Evolutionary conservation across 768 basidiomycete genomes (phyloP).

Genomic region (Fomitopsis pulvina): DNA sequence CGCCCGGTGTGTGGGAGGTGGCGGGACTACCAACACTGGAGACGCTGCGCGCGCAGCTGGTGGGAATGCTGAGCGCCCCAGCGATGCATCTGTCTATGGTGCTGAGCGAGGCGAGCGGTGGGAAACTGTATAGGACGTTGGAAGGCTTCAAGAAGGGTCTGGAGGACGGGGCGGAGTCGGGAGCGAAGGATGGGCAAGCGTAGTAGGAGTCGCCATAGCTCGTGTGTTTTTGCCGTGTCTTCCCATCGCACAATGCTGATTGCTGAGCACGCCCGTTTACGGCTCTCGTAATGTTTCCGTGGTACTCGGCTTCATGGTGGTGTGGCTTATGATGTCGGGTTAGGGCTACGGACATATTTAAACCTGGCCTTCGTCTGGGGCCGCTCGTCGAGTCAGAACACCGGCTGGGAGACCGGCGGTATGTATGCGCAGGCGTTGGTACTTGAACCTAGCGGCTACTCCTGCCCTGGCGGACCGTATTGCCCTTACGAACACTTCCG

Average conservation of each 20-base stretch:
- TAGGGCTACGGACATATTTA: neutral
- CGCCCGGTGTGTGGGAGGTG: slow-evolving; percentile 51
- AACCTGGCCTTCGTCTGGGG: neutral
- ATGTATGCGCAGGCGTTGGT: too few relatives aligned
- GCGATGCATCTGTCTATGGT: slow-evolving; percentile 68
- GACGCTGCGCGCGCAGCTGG: slow-evolving; percentile 72
- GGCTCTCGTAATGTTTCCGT: neutral
- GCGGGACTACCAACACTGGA: slow-evolving; percentile 74
- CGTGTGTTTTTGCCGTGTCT: neutral
- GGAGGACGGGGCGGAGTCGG: slow-evolving; percentile 40
- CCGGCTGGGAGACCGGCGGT: too few relatives aligned
- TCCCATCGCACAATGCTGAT: neutral
- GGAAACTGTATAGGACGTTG: slow-evolving; percentile 60
- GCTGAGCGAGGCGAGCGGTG: slow-evolving; percentile 63
- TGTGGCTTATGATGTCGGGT: neutral
- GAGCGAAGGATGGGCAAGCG: slow-evolving; percentile 7
- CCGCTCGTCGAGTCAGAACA: neutral
- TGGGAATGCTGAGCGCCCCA: slow-evolving; percentile 76
- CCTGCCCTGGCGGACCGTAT: too few relatives aligned
- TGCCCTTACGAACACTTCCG: neutral
- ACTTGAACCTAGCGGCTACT: too few relatives aligned
- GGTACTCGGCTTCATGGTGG: neutral
- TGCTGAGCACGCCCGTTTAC: neutral
- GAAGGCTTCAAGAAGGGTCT: slow-evolving; percentile 68
- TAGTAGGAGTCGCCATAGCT: slow-evolving; percentile 4